Evolutionary conservation across 2,329 filamentous ascomycete genomes (phyloP).

Genomic region (Ambrosiella xylebori): DNA sequence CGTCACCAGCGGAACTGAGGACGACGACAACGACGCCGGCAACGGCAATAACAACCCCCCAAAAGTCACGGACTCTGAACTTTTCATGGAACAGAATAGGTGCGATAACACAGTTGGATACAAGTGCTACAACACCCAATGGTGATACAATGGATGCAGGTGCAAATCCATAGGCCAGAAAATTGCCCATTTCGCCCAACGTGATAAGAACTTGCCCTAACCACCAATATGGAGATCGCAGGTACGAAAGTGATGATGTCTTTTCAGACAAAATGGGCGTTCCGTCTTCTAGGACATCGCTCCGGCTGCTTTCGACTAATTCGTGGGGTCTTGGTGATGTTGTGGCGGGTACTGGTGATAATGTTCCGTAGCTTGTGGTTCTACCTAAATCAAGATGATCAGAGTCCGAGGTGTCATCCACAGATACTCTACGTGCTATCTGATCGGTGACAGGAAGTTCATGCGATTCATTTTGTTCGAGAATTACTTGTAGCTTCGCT

Average conservation of each 20-base stretch:
- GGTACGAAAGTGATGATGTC: slow-evolving; percentile 46
- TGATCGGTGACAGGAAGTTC: not conserved
- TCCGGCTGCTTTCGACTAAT: slow-evolving; percentile 7
- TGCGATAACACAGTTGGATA: slow-evolving; percentile 94
- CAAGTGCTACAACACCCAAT: slow-evolving; percentile 84
- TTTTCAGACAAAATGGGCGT: slow-evolving; percentile 15
- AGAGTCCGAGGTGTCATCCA: not conserved
- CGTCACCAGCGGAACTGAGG: slow-evolving; percentile 72
- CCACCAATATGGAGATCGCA: slow-evolving; percentile 94
- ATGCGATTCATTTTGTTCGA: slow-evolving; percentile 1
- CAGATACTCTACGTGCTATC: not conserved
- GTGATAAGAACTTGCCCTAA: slow-evolving; percentile 81
- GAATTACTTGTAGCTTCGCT: slow-evolving; percentile 9
- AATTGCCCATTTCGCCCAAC: slow-evolving; percentile 86
- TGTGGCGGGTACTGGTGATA: slow-evolving; percentile 2
- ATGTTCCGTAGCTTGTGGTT: slow-evolving; percentile 7
- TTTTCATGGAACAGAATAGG: slow-evolving; percentile 83
- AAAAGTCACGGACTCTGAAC: slow-evolving; percentile 69
- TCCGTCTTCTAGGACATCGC: slow-evolving; percentile 8
- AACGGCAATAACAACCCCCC: slow-evolving; percentile 76
- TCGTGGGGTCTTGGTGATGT: not conserved
- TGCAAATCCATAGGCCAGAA: slow-evolving; percentile 91
- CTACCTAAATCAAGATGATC: not conserved
- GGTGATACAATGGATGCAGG: slow-evolving; percentile 95
- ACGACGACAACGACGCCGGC: slow-evolving; percentile 83